Evolutionary conservation across 2,329 filamentous ascomycete genomes (phyloP).

Genomic region (Talaromyces sp.): DNA sequence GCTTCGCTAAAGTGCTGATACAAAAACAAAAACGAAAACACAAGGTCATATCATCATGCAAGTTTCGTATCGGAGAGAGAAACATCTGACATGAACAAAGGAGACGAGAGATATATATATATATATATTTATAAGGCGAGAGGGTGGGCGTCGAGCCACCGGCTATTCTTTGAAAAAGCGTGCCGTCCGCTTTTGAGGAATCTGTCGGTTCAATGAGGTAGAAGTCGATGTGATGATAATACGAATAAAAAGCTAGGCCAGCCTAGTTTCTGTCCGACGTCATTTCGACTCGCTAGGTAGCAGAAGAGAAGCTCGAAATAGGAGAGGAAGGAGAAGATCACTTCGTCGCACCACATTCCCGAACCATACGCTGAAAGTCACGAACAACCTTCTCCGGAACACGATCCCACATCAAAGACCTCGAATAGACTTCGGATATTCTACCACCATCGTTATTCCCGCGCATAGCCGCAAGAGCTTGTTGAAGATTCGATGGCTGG

Average conservation of each 20-base stretch:
- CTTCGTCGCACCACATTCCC: constrained; percentile 54
- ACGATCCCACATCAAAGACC: constrained; percentile 89
- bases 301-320: constrained; percentile 3
- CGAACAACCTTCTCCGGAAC: constrained; percentile 87
- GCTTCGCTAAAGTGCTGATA: constrained; percentile 13
- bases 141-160: constrained; percentile 17
- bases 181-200: constrained; percentile 11
- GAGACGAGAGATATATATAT: constrained; percentile 6
- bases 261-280: constrained; percentile 10
- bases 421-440: constrained; percentile 84
- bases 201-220: background rate
- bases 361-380: constrained; percentile 87
- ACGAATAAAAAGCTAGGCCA: constrained; percentile 13
- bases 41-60: constrained; percentile 12
- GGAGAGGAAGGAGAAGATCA: background rate
- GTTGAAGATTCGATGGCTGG: constrained; percentile 38
- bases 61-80: constrained; percentile 4
- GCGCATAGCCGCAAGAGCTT: constrained; percentile 75
- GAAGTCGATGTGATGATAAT: too few species aligned
- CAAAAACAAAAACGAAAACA: constrained; percentile 1
- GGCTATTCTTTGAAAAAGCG: constrained; percentile 13
- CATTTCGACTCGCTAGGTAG: background rate
- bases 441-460: constrained; percentile 38
- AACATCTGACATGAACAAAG: constrained; percentile 18
- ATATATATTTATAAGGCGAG: too few species aligned